These are phyloP conservation scores for Rhizophora mangle DNA, from an alignment of 345 rosid genomes.

Conservation along the genomic window DNA sequence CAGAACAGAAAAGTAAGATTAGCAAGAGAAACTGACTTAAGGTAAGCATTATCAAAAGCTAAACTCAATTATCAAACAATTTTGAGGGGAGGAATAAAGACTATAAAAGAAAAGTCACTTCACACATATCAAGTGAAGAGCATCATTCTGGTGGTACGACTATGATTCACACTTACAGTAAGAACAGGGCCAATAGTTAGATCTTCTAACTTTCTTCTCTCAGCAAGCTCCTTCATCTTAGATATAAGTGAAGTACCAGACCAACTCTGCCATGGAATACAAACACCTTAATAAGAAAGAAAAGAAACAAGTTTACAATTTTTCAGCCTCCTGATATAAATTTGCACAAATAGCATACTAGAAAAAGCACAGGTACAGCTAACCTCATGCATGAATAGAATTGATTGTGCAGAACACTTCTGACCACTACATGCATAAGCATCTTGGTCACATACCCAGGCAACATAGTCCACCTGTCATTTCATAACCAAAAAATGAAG, in stretches of 20 bases:
- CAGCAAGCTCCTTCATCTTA: constrained; percentile 73
- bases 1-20: constrained; percentile 5
- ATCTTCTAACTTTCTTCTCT: constrained; percentile 87
- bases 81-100: neutral
- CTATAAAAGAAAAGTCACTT: neutral
- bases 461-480: constrained; percentile 83
- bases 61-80: neutral
- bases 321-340: neutral
- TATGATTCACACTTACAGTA: constrained; percentile 55
- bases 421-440: constrained; percentile 99
- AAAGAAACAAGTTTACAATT: neutral
- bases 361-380: constrained; percentile 19
- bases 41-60: neutral
- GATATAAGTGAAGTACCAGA: constrained; percentile 54
- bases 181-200: constrained; percentile 91
- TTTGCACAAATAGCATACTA: neutral
- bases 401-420: constrained; percentile 96
- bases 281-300: neutral
- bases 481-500: constrained; percentile 11
- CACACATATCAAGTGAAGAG: neutral
- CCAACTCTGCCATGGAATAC: constrained; percentile 63
- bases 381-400: constrained; percentile 95
- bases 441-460: constrained; percentile 99
- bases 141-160: neutral
- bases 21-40: neutral